Evolutionary conservation across 768 basidiomycete species (phyloP).

Genomic region (Kwoniella dejecticola): DNA sequence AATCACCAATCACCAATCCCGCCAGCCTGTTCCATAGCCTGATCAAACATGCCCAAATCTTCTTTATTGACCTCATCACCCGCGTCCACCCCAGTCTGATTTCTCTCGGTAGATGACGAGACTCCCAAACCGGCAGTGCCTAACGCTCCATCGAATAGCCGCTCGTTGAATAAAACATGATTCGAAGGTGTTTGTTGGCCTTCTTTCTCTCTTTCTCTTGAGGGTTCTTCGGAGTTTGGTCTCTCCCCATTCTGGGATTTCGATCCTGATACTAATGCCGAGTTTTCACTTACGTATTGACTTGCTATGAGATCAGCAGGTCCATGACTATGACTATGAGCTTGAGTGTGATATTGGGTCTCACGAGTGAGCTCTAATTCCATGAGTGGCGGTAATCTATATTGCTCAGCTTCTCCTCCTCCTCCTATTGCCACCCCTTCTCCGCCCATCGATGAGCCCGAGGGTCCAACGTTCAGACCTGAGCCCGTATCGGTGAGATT

Average conservation of each 20-base stretch:
- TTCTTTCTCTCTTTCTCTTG: slow-evolving; percentile 25
- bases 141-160: slow-evolving; percentile 46
- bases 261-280: neutral
- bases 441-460: neutral
- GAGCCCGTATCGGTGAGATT: neutral
- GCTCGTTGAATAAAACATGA: slow-evolving; percentile 49
- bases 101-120: too few species aligned
- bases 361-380: neutral
- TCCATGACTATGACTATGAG: too few species aligned
- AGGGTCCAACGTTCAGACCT: neutral
- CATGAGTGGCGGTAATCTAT: slow-evolving; percentile 24
- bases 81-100: too few species aligned
- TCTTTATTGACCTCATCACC: slow-evolving; percentile 20
- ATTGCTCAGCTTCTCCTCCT: slow-evolving; percentile 11
- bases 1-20: slow-evolving; percentile 20
- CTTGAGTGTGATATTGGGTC: too few species aligned
- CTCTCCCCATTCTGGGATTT: neutral
- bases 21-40: slow-evolving; percentile 41
- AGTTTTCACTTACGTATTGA: slow-evolving; percentile 7
- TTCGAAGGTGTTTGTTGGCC: slow-evolving; percentile 43
- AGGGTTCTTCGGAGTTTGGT: slow-evolving; percentile 7
- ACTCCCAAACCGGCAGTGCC: slow-evolving; percentile 29
- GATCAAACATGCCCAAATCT: slow-evolving; percentile 40
- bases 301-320: slow-evolving; percentile 18
- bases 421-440: neutral